Evolutionary conservation across 2,329 filamentous ascomycete genomes (phyloP).

Genomic region (Fusarium sp.): DNA sequence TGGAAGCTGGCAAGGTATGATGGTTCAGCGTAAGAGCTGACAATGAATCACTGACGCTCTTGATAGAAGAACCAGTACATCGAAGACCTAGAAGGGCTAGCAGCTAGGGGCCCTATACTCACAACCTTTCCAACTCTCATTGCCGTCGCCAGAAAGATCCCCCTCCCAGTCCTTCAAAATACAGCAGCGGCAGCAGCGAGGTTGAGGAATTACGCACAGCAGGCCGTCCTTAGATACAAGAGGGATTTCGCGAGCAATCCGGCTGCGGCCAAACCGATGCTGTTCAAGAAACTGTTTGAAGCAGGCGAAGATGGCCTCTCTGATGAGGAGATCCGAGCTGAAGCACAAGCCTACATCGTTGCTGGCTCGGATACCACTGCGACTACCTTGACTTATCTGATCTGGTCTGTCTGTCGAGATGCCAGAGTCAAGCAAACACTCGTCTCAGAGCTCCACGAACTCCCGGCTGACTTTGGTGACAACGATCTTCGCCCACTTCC

Average conservation of each 20-base stretch:
- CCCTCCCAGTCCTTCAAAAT: background rate
- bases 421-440: slow-evolving; percentile 30
- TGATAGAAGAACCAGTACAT: background rate
- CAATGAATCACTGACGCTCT: background rate
- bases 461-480: background rate
- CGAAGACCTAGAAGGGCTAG: background rate
- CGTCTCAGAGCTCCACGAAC: slow-evolving; percentile 42
- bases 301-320: background rate
- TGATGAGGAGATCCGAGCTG: slow-evolving; percentile 8
- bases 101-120: background rate
- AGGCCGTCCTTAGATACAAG: background rate
- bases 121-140: background rate
- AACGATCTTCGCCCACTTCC: slow-evolving; percentile 39
- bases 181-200: background rate
- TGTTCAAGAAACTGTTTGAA: background rate
- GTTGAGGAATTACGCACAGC: background rate
- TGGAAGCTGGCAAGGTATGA: background rate
- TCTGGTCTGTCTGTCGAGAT: slow-evolving; percentile 45
- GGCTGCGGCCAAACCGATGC: background rate
- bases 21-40: no score
- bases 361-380: slow-evolving; percentile 61
- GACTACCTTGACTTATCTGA: slow-evolving; percentile 55
- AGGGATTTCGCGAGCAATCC: background rate
- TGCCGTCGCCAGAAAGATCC: background rate
- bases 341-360: slow-evolving; percentile 53